A percentile compares a stretch with the other conserved stretches of the same genome.
phyloP scores from a whole-genome alignment of 805 yeast species.

The Kuraishia capsulata region DNA sequence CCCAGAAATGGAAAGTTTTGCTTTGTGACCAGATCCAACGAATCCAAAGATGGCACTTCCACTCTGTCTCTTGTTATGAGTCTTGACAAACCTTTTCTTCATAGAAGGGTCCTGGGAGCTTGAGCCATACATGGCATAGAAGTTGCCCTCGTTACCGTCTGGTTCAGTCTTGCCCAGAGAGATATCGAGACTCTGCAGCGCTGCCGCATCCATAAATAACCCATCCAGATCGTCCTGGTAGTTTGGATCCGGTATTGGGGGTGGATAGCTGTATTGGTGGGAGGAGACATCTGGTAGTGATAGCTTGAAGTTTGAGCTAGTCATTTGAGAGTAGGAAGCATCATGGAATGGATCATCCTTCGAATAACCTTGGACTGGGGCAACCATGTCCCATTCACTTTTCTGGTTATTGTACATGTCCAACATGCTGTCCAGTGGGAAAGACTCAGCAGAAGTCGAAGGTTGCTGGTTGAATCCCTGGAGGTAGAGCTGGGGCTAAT shows the following conservation, averaged over 20 bases:
- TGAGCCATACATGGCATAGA: conserved; percentile 6
- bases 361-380: conserved; percentile 3
- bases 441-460: no score
- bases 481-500: no score
- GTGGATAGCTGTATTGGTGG: conserved; percentile 21
- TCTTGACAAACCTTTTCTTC: conserved; percentile 9
- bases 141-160: conserved; percentile 13
- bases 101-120: conserved; percentile 8
- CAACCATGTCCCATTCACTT: conserved; percentile 15
- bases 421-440: not conserved
- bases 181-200: conserved; percentile 55
- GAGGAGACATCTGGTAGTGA: conserved; percentile 50
- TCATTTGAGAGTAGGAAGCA: conserved; percentile 22
- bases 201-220: conserved; percentile 46
- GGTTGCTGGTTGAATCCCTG: no score
- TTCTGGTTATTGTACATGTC: conserved; percentile 6
- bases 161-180: conserved; percentile 24
- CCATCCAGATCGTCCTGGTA: conserved; percentile 46
- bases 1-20: conserved; percentile 53
- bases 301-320: conserved; percentile 20
- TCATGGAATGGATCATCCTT: conserved; percentile 14
- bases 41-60: conserved; percentile 81
- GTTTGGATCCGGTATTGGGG: conserved; percentile 22
- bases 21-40: conserved; percentile 42
- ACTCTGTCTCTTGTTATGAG: conserved; percentile 55